Percentiles rank a stretch among this genome's conserved stretches.
Evolutionary conservation across 2,329 filamentous ascomycete genomes (phyloP).

Genomic region (Metarhizium sp.): DNA sequence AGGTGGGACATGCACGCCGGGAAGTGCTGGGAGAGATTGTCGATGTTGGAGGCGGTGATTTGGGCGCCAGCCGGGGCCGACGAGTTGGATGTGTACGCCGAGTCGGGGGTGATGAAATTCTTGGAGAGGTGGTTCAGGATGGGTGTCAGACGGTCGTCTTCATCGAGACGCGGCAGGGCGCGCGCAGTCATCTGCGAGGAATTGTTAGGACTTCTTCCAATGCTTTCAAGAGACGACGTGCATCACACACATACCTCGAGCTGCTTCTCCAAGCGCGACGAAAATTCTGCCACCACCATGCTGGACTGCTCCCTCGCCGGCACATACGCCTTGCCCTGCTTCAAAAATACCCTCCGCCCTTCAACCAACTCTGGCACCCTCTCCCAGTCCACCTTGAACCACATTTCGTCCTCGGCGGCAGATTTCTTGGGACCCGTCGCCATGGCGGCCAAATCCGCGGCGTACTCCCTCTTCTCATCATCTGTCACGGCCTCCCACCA

Average conservation of each 20-base stretch:
- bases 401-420: conserved; percentile 63
- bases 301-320: conserved; percentile 78
- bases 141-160: conserved; percentile 78
- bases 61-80: conserved; percentile 58
- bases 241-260: conserved; percentile 54
- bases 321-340: conserved; percentile 80
- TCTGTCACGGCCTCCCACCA: conserved; percentile 85
- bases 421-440: conserved; percentile 23
- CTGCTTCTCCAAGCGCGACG: conserved; percentile 65
- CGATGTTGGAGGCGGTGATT: conserved; percentile 71
- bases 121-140: conserved; percentile 75
- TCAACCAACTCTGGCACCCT: conserved; percentile 86
- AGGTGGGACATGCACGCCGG: conserved; percentile 91
- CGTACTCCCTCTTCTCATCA: conserved; percentile 62
- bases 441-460: conserved; percentile 49
- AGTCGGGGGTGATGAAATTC: conserved; percentile 88
- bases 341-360: conserved; percentile 64
- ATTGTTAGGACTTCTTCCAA: conserved; percentile 1
- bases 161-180: conserved; percentile 82
- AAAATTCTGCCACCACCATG: conserved; percentile 85
- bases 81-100: conserved; percentile 59
- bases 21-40: conserved; percentile 71
- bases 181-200: conserved; percentile 66
- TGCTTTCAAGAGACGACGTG: not conserved
- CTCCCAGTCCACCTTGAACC: conserved; percentile 97